Base-by-base conservation (phyloP, 202 grass and related monocot genomes). In the Dendrocalamus latiflorus region DNA sequence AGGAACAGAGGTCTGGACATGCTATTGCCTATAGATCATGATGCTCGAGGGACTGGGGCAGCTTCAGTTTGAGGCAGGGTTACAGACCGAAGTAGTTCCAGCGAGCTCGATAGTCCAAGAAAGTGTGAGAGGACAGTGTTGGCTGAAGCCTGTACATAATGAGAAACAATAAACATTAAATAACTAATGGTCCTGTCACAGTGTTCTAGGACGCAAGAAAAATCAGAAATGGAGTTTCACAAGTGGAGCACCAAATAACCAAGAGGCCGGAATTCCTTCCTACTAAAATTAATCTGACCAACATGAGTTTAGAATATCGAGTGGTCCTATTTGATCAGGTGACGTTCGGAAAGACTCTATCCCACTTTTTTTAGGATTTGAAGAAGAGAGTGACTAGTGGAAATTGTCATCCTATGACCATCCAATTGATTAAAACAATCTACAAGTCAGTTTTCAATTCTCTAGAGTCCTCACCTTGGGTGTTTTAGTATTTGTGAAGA, bases 51-150 rank as follows among this genome's bases (percentile, higher is more conserved):
- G 24, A 78, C 17, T 7, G 91, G 72, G 34, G 50, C 21, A 72
- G 70, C 74, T 82, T 90, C 85, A 28, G 81, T 21, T 68, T 81
- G 54, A 51, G 92, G 77, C 44, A 89, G 65, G 20, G 92, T 91
- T 20, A 98, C 91, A 18, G 87, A 87, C 30, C 89, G 87, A 61
- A 93, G 65, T 48, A 95, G 80, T 76, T 95, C 96, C 56, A 98
- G 81, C 36, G 91, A 91, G 87, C 65, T 93, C 20, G 78, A 90
- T 25, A 95, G 71, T 34, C 96, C 96, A 38, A 95, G 74, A 65
- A 98, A 93, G 89, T 98, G 96, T 4, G 95, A 95, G 61, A 93
- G 89, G 48, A 98, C 91, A 4, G 91, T 90, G 43, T 95, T 98
- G 42, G 83, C 93, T 88, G 90, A 95, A 81, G 95, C 91, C 95